Conservation (phyloP, 179 eudicot genomes). For the Beta macrorhiza region DNA sequence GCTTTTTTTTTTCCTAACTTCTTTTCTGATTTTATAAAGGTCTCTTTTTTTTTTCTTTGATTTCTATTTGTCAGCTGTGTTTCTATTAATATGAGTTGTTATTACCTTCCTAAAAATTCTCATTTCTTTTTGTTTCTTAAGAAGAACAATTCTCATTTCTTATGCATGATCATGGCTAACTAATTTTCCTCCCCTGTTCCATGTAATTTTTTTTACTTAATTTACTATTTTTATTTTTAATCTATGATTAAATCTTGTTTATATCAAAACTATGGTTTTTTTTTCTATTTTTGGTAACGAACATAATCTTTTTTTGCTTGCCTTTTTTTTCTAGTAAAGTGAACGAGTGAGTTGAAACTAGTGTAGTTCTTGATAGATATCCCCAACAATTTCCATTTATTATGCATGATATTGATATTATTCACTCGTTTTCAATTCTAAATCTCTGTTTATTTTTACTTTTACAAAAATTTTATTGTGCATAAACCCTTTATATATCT, state of each 20-base stretch:
- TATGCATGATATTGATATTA: constrained; percentile 13
- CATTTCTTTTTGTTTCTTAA: not conserved
- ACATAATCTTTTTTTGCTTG: not conserved
- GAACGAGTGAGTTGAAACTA: not conserved
- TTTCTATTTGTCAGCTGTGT: too few relatives aligned
- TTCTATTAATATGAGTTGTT: too few relatives aligned
- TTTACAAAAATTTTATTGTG: not conserved
- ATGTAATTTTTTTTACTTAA: not conserved
- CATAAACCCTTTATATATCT: too few relatives aligned
- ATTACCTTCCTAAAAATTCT: too few relatives aligned
- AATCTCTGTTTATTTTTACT: not conserved
- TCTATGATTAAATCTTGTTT: not conserved
- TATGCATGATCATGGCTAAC: not conserved
- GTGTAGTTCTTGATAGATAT: constrained; percentile 7
- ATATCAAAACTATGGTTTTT: not conserved
- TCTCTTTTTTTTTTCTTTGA: too few relatives aligned
- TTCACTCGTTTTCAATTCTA: not conserved
- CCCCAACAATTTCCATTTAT: not conserved
- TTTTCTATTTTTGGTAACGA: not conserved
- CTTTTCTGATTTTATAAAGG: not conserved
- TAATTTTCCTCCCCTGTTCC: not conserved
- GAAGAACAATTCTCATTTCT: not conserved
- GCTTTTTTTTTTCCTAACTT: not conserved
- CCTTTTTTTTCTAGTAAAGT: not conserved
- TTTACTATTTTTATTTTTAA: not conserved